Evolutionary conservation across 2,329 filamentous ascomycete genomes (phyloP).

Genomic region (Colletotrichum sp.): DNA sequence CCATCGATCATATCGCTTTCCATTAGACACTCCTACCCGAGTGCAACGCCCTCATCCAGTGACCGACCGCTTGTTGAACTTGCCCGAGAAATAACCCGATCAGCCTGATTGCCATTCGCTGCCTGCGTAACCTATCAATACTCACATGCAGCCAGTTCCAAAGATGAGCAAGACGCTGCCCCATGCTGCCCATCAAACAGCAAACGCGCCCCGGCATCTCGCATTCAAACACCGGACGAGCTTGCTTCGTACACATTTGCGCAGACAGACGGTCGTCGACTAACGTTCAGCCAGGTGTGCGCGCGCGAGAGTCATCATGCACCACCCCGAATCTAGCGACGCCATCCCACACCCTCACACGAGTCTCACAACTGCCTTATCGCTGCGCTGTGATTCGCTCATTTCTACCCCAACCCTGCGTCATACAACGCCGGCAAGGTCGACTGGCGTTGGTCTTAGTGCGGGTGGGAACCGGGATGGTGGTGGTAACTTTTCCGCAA

Average conservation of each 20-base stretch:
- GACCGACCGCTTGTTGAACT: not conserved
- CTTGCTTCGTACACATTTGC: not conserved
- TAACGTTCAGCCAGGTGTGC: not conserved
- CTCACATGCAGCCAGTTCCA: not conserved
- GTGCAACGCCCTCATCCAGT: not conserved
- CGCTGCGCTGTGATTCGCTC: conserved; percentile 9
- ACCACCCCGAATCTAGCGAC: conserved; percentile 6
- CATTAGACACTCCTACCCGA: not conserved
- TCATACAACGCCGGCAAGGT: conserved; percentile 13
- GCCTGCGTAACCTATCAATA: not conserved
- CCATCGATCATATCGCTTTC: not conserved
- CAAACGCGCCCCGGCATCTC: not conserved
- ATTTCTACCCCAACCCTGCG: conserved; percentile 1
- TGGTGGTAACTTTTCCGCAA: not conserved
- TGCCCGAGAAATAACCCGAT: not conserved
- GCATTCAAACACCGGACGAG: not conserved
- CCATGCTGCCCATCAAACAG: not conserved
- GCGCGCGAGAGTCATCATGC: conserved; percentile 11
- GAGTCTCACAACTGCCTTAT: conserved; percentile 15
- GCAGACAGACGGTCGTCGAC: not conserved
- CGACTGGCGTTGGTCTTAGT: conserved; percentile 6
- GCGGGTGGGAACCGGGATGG: conserved; percentile 8
- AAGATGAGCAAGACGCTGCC: not conserved
- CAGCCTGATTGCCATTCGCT: not conserved
- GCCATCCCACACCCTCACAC: conserved; percentile 6